Evolutionary conservation across 495 filamentous ascomycete genomes (phyloP).

Genomic region (Amniculicola lignicola): DNA sequence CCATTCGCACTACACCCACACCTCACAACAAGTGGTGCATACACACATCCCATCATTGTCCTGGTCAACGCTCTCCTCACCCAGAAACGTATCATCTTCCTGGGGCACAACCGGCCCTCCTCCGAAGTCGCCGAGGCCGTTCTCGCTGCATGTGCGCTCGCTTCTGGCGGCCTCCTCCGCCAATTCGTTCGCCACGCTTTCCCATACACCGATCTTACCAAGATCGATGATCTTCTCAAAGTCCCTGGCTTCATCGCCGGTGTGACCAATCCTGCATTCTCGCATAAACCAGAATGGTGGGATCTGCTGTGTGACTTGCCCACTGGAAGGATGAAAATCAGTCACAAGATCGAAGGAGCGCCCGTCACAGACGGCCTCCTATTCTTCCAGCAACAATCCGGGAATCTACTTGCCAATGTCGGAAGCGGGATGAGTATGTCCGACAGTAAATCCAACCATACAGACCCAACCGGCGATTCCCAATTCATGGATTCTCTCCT

Average conservation of each 20-base stretch:
- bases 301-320: slow-evolving; percentile 92
- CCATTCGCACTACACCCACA: slow-evolving; percentile 86
- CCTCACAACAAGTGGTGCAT: slow-evolving; percentile 83
- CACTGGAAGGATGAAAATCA: slow-evolving; percentile 91
- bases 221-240: slow-evolving; percentile 92
- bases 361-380: slow-evolving; percentile 74
- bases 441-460: slow-evolving; percentile 20
- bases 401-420: slow-evolving; percentile 1
- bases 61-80: slow-evolving; percentile 81
- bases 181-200: slow-evolving; percentile 98
- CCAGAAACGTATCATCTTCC: slow-evolving; percentile 93
- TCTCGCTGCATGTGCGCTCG: slow-evolving; percentile 86
- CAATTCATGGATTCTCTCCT: slow-evolving; percentile 85
- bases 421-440: slow-evolving; percentile 34
- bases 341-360: slow-evolving; percentile 70
- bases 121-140: slow-evolving; percentile 95
- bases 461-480: slow-evolving; percentile 81
- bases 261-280: slow-evolving; percentile 95
- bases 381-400: slow-evolving; percentile 73
- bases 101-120: slow-evolving; percentile 91
- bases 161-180: slow-evolving; percentile 87
- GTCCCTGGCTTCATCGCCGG: slow-evolving; percentile 98
- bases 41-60: slow-evolving; percentile 74
- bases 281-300: slow-evolving; percentile 96
- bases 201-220: slow-evolving; percentile 96